Conservation (phyloP, 2,329 filamentous ascomycete species). For the Xylaria sp. region DNA sequence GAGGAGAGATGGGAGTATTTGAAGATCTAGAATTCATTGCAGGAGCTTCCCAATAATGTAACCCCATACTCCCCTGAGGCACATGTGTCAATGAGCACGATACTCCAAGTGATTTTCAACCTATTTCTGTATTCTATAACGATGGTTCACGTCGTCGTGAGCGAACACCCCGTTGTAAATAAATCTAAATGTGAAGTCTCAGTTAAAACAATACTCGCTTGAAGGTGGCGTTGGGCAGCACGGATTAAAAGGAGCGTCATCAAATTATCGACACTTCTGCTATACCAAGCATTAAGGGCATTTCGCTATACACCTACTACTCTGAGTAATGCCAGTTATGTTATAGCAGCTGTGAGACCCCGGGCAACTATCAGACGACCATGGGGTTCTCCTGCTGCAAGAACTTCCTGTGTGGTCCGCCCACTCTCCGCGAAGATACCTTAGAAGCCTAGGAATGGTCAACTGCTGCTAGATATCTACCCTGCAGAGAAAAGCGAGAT, state of each 20-base stretch:
- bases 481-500: slow-evolving; percentile 19
- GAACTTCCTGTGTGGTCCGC: slow-evolving; percentile 4
- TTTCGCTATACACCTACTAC: slow-evolving; percentile 12
- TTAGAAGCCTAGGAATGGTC: slow-evolving; percentile 2
- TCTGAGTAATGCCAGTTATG: slow-evolving; percentile 16
- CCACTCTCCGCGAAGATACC: neutral
- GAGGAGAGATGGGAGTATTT: slow-evolving; percentile 14
- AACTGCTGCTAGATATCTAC: neutral
- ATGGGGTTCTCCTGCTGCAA: neutral
- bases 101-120: slow-evolving; percentile 15
- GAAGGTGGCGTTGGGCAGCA: slow-evolving; percentile 3
- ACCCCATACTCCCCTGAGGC: neutral
- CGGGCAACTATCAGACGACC: neutral
- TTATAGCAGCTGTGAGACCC: neutral
- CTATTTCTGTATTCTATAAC: slow-evolving; percentile 6
- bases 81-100: slow-evolving; percentile 5
- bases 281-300: neutral
- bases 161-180: neutral
- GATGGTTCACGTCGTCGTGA: neutral
- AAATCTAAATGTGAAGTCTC: neutral
- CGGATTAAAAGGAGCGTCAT: neutral
- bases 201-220: neutral
- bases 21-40: slow-evolving; percentile 16
- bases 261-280: slow-evolving; percentile 14
- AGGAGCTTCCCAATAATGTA: neutral